Percentiles rank a stretch among this genome's conserved stretches.
Evolutionary conservation across 2,329 filamentous ascomycete species (phyloP).

Genomic region (Monosporascus sp.): DNA sequence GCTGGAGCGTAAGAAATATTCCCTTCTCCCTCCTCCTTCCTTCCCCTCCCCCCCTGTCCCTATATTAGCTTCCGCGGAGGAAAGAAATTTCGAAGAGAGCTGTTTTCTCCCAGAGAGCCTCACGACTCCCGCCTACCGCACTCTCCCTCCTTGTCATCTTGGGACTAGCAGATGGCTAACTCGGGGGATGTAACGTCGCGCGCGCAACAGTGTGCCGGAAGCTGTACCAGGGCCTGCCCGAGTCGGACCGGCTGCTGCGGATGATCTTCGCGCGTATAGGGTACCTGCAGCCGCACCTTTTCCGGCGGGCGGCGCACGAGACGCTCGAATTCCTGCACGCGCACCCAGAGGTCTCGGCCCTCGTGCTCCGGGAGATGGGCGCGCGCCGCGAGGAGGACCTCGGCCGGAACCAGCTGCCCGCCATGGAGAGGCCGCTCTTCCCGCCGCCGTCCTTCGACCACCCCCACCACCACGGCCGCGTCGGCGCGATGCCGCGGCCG

Average conservation of each 20-base stretch:
- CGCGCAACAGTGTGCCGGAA: constrained; percentile 29
- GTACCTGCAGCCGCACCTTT: constrained; percentile 41
- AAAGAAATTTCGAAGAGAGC: too few species aligned
- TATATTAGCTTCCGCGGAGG: too few species aligned
- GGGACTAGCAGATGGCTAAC: too few species aligned
- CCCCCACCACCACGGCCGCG: neutral
- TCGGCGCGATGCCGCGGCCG: neutral
- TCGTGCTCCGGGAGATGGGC: constrained; percentile 43
- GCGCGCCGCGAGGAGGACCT: constrained; percentile 36
- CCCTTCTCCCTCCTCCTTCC: too few species aligned
- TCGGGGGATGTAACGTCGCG: too few species aligned
- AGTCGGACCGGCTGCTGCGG: constrained; percentile 37
- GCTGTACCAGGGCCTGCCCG: constrained; percentile 38
- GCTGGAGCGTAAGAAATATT: constrained; percentile 20
- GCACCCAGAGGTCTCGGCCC: constrained; percentile 40
- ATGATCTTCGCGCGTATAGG: constrained; percentile 46
- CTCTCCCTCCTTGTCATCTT: too few species aligned
- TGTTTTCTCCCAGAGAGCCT: too few species aligned
- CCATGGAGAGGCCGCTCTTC: constrained; percentile 36
- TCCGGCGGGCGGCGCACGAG: constrained; percentile 34
- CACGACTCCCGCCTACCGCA: too few species aligned
- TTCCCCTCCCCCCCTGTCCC: too few species aligned
- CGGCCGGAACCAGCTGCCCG: constrained; percentile 32
- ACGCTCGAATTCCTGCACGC: constrained; percentile 37
- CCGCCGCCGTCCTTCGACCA: constrained; percentile 14